A percentile compares a stretch with the other conserved stretches of the same genome.
phyloP scores from a whole-genome alignment of 352 stramenopile genomes.

The Pythium guiyangense region DNA sequence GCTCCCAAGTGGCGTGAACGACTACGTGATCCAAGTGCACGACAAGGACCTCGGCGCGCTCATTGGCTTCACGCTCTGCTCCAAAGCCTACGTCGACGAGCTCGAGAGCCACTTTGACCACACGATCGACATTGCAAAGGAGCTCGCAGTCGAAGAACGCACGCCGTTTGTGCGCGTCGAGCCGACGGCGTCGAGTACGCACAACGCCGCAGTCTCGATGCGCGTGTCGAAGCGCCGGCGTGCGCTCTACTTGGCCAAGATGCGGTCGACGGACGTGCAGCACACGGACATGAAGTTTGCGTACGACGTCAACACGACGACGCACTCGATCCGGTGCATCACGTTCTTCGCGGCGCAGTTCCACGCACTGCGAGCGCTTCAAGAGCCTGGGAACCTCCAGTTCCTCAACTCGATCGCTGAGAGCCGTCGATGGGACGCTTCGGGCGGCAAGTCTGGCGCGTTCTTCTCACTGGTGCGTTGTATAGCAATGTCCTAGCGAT shows the following conservation, averaged over 20 bases:
- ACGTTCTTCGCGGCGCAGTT: slow-evolving; percentile 84
- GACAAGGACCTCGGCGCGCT: slow-evolving; percentile 80
- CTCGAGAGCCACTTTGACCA: slow-evolving; percentile 60
- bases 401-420: slow-evolving; percentile 83
- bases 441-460: slow-evolving; percentile 77
- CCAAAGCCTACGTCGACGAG: slow-evolving; percentile 60
- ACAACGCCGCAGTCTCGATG: slow-evolving; percentile 5
- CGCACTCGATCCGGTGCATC: slow-evolving; percentile 64
- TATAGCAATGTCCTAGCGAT: background rate
- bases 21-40: slow-evolving; percentile 74
- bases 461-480: slow-evolving; percentile 78
- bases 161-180: slow-evolving; percentile 2
- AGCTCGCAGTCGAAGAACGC: slow-evolving; percentile 23
- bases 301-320: slow-evolving; percentile 40
- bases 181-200: background rate
- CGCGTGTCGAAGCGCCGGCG: slow-evolving; percentile 31
- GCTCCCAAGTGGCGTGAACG: slow-evolving; percentile 62
- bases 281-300: slow-evolving; percentile 80
- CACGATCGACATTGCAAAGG: slow-evolving; percentile 41
- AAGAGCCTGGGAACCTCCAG: slow-evolving; percentile 56
- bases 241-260: slow-evolving; percentile 59
- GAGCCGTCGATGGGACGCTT: slow-evolving; percentile 70
- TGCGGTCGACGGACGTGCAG: slow-evolving; percentile 62
- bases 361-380: slow-evolving; percentile 67
- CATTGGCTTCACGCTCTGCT: slow-evolving; percentile 79